Evolutionary conservation across 192 early-diverging fungal genomes (phyloP), one percentile per base, ranked within the genome.

Genomic region (Backusella macrospora): DNA sequence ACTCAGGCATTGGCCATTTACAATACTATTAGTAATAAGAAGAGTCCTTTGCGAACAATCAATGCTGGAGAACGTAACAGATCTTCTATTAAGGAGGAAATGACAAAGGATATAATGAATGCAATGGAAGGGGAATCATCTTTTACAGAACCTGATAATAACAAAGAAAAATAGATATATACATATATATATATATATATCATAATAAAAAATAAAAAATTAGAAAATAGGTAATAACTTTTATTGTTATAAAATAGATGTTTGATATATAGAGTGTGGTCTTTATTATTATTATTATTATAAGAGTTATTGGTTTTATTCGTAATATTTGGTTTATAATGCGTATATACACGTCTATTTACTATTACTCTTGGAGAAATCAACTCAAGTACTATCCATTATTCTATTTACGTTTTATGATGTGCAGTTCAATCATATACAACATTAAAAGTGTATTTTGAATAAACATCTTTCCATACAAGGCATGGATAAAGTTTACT

Each of bases 1-100:
- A 89, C 94, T 44, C 95, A 98, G 87, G 84, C 86, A 10, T 70
- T 87, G 75, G 80, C 83, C 0, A 83, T 87, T 29, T 87, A 83
- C 48, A 82, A 87, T 26, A 76, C 81, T 5, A 87, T 87, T 29
- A 78, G 78, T 45, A 87, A 85, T 48, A 77, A 76, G 49, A 80
- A 80, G 63, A 48, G 21, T n/a, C 44, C 34, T 21, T 6, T 39
- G 21, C 44, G n/a, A 38, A 13, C 42, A 9, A 21, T 23, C 3
- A 21, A 43, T 45, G 23, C 38, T 12, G 12, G 4, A n/a, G 37
- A 6, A 62, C 26, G 9, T 29, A 15, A 62, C 34, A 1, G 15
- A 16, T 68, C 40, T n/a, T 68, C 73, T 9, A 80, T 80, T 15
- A 80, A 76, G 38, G 78, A 72, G 16, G 68, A 76, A 39, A 76